phyloP scores from a whole-genome alignment of 163 green algal species.

The Chlorella variabilis region DNA sequence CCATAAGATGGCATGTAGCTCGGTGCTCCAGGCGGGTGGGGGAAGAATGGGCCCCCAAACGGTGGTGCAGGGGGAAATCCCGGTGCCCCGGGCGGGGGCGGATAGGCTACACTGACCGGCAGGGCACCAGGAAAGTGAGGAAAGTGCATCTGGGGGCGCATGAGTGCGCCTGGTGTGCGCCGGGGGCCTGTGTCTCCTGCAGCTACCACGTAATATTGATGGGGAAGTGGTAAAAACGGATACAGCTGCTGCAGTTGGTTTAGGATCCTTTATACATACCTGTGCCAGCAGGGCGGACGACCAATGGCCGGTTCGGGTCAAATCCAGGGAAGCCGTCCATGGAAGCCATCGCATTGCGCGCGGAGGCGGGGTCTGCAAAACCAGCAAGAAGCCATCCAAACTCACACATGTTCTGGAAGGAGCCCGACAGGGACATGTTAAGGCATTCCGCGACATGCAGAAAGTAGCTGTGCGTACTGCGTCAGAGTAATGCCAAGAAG shows the following conservation, averaged over 20 bases:
- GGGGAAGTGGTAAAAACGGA: not conserved
- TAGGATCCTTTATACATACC: too few relatives aligned
- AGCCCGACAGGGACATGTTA: constrained; percentile 3
- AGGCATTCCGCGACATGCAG: not conserved
- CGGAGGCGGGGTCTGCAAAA: constrained; percentile 26
- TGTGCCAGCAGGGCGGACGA: constrained; percentile 43
- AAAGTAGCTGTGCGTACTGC: not conserved
- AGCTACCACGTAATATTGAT: too few relatives aligned
- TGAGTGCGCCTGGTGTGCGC: not conserved
- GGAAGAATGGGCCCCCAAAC: too few relatives aligned
- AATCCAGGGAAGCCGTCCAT: constrained; percentile 49
- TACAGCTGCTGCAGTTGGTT: not conserved
- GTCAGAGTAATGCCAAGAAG: not conserved
- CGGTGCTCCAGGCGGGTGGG: too few relatives aligned
- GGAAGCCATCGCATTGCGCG: constrained; percentile 23
- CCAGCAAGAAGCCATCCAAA: not conserved
- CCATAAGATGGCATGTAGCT: too few relatives aligned
- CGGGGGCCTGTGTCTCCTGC: not conserved
- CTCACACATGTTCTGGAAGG: too few relatives aligned
- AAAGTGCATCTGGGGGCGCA: not conserved
- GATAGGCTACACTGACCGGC: not conserved
- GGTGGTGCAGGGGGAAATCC: not conserved
- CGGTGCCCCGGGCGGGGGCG: not conserved
- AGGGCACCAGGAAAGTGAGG: not conserved
- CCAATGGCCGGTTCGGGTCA: constrained; percentile 21